phyloP scores from a whole-genome alignment of 345 rosid genomes.

The Crucihimalaya himalaica region DNA sequence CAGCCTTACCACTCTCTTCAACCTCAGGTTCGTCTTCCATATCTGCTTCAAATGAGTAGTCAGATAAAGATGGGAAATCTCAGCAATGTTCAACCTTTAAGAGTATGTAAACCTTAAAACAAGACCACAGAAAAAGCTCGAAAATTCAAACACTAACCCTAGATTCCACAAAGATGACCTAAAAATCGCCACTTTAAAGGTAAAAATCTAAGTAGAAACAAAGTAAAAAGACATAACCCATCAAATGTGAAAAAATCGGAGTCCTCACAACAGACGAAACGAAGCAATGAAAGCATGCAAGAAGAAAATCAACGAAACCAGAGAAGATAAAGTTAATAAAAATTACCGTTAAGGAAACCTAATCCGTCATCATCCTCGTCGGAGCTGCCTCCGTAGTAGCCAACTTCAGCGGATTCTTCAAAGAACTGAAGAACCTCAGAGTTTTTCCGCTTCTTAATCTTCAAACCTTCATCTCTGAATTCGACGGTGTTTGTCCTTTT shows the following conservation, averaged over 20 bases:
- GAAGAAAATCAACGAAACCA: constrained; percentile 2
- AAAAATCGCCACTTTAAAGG: background rate
- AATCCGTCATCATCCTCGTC: constrained; percentile 41
- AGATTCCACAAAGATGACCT: background rate
- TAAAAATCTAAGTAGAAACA: background rate
- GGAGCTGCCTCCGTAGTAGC: constrained; percentile 48
- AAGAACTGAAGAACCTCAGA: constrained; percentile 65
- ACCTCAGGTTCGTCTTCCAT: constrained; percentile 51
- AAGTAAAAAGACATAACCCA: background rate
- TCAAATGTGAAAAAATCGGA: constrained; percentile 3
- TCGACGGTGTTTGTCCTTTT: constrained; percentile 34
- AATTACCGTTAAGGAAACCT: constrained; percentile 44
- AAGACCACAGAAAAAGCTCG: constrained; percentile 1
- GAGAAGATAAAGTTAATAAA: background rate
- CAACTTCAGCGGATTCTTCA: constrained; percentile 58
- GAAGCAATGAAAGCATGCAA: constrained; percentile 23
- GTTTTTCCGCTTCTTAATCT: constrained; percentile 47
- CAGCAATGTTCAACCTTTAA: background rate
- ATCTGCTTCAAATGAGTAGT: constrained; percentile 40
- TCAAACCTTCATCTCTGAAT: constrained; percentile 43
- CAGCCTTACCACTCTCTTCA: constrained; percentile 48
- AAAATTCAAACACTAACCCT: constrained; percentile 27
- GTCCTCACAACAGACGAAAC: background rate
- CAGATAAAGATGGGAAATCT: constrained; percentile 1
- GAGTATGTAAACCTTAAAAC: background rate